These are phyloP conservation scores for Exobasidium rhododendri DNA, from an alignment of 1,284 basidiomycete genomes.

Conservation along the genomic window DNA sequence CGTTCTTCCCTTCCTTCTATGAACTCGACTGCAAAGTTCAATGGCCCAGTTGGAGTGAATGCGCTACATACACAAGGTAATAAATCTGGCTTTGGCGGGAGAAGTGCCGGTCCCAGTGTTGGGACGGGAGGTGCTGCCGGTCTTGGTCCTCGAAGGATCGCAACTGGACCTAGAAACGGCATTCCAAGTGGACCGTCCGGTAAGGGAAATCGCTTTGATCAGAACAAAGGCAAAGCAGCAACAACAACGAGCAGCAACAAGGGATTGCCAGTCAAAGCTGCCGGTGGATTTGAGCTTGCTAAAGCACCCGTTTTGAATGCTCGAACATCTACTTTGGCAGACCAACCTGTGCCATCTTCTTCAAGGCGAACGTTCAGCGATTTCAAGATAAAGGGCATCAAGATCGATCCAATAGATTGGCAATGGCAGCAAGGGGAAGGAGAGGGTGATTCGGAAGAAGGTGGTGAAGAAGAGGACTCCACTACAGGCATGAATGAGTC, in stretches of 20 bases:
- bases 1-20: not conserved
- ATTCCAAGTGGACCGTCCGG: not conserved
- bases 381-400: constrained; percentile 32
- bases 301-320: constrained; percentile 2
- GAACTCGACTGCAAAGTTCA: not conserved
- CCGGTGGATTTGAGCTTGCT: not conserved
- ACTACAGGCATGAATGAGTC: constrained; percentile 16
- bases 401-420: constrained; percentile 39
- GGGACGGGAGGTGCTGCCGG: not conserved
- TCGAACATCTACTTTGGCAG: not conserved
- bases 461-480: constrained; percentile 16
- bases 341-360: constrained; percentile 12
- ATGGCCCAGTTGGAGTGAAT: constrained; percentile 10
- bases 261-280: not conserved
- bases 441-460: constrained; percentile 20
- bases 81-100: not conserved
- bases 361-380: constrained; percentile 29
- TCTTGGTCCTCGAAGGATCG: not conserved
- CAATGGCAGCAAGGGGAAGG: constrained; percentile 25
- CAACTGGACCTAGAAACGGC: constrained; percentile 4
- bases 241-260: not conserved
- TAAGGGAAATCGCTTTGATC: not conserved
- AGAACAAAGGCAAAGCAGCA: not conserved
- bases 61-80: not conserved
- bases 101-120: not conserved